Percentiles rank a stretch among this genome's conserved stretches.
Evolutionary conservation across 2,329 filamentous ascomycete genomes (phyloP).

Genomic region (Xylogone sp.): DNA sequence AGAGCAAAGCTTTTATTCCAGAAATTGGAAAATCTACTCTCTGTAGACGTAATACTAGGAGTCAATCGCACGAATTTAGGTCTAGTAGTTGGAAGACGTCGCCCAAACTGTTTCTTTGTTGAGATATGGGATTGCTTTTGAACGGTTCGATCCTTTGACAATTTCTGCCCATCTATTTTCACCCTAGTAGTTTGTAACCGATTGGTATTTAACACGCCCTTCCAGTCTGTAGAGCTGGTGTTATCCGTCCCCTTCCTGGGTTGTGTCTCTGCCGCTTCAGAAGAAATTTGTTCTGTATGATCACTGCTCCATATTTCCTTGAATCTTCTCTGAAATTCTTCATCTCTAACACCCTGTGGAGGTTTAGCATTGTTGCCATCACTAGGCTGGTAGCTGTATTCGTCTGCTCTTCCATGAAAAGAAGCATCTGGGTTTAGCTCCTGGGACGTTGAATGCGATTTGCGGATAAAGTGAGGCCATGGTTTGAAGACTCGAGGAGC

Average conservation of each 20-base stretch:
- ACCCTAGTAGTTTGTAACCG: background rate
- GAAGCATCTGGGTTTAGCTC: background rate
- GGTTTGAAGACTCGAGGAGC: conserved; percentile 27
- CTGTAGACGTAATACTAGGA: background rate
- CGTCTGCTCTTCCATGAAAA: background rate
- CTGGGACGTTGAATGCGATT: conserved; percentile 4
- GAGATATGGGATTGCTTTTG: background rate
- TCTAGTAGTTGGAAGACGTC: background rate
- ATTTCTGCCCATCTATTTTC: background rate
- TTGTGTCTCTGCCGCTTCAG: background rate
- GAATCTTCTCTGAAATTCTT: conserved; percentile 9
- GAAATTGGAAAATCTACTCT: background rate
- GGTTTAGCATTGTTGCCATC: background rate
- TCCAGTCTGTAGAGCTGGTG: background rate
- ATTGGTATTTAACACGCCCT: background rate
- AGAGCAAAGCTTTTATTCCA: conserved; percentile 8
- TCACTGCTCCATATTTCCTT: conserved; percentile 9
- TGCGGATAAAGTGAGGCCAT: conserved; percentile 21
- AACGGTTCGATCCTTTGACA: background rate
- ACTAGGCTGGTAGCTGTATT: too few relatives aligned
- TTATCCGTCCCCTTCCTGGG: background rate
- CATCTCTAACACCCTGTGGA: background rate
- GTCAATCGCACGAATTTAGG: background rate
- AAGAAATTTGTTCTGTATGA: background rate
- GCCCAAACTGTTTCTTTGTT: background rate